Percentiles rank a stretch among this genome's conserved stretches.
Evolutionary conservation across 2,329 filamentous ascomycete genomes (phyloP).

Genomic region (Paecilomyces variotii): DNA sequence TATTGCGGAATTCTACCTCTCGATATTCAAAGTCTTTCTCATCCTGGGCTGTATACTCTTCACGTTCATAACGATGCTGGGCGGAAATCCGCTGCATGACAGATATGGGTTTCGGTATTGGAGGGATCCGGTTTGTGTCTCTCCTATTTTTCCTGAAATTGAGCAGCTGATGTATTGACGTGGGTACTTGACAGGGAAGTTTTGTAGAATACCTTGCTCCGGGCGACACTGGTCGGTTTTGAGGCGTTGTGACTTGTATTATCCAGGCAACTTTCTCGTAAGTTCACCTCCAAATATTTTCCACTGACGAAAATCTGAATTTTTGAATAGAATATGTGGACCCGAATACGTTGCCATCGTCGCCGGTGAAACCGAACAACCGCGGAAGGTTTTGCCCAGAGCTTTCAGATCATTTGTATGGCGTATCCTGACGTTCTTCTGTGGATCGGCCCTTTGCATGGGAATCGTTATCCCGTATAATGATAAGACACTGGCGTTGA

Average conservation of each 20-base stretch:
- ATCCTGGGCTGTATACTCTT: constrained; percentile 22
- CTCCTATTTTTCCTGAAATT: neutral
- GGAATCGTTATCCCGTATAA: constrained; percentile 63
- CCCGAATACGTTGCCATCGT: constrained; percentile 55
- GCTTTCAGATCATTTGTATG: constrained; percentile 70
- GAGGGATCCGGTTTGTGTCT: constrained; percentile 40
- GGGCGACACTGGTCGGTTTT: constrained; percentile 51
- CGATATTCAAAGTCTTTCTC: constrained; percentile 33
- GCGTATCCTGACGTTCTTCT: constrained; percentile 65
- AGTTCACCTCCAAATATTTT: neutral
- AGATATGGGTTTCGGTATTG: constrained; percentile 63
- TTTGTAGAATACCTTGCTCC: constrained; percentile 57
- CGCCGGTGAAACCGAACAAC: constrained; percentile 61
- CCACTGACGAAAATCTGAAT: neutral
- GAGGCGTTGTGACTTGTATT: constrained; percentile 56
- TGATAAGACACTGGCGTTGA: constrained; percentile 51
- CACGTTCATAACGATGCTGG: constrained; percentile 72
- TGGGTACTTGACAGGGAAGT: constrained; percentile 34
- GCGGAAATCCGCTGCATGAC: constrained; percentile 64
- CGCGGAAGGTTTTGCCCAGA: constrained; percentile 58
- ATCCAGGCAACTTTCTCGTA: constrained; percentile 58
- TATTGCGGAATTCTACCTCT: constrained; percentile 41
- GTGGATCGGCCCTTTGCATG: constrained; percentile 60
- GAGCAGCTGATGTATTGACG: neutral
- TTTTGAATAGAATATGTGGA: constrained; percentile 42